Evolutionary conservation across 208 protist species (phyloP).

Genomic region (Leishmania arabica): DNA sequence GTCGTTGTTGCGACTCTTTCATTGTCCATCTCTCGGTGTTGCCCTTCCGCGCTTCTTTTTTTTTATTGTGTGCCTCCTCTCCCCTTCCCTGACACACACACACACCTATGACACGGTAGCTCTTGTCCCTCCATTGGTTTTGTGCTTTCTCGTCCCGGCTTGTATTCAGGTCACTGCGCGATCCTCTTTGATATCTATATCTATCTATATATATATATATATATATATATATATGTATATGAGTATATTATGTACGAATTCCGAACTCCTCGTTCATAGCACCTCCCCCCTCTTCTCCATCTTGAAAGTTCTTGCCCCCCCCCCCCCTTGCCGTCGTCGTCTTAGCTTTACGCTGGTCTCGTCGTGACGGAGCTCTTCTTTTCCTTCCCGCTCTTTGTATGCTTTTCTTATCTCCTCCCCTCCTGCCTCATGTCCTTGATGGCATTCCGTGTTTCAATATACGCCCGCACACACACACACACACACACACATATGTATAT

Average conservation of each 20-base stretch:
- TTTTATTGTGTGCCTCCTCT: neutral
- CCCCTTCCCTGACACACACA: neutral
- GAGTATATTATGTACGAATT: neutral
- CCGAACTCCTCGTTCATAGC: neutral
- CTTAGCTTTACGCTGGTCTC: neutral
- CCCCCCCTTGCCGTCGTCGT: neutral
- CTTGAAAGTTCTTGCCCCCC: neutral
- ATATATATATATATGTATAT: neutral
- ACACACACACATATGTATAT: too few relatives aligned
- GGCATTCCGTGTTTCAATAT: too few relatives aligned
- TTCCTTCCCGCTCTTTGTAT: neutral
- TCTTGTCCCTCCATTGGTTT: neutral
- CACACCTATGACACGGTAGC: too few relatives aligned
- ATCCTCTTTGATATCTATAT: neutral
- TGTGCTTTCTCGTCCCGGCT: neutral
- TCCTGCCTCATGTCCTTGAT: neutral
- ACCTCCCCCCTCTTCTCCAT: neutral
- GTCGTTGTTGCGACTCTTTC: conserved; percentile 2
- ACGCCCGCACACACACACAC: neutral
- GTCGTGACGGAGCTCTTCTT: neutral
- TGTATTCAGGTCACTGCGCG: neutral
- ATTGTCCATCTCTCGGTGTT: neutral
- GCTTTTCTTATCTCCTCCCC: neutral
- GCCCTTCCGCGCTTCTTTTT: neutral
- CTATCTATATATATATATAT: neutral